phyloP scores from a whole-genome alignment of 768 basidiomycete species.

The Cystobasidium onofrii region DNA sequence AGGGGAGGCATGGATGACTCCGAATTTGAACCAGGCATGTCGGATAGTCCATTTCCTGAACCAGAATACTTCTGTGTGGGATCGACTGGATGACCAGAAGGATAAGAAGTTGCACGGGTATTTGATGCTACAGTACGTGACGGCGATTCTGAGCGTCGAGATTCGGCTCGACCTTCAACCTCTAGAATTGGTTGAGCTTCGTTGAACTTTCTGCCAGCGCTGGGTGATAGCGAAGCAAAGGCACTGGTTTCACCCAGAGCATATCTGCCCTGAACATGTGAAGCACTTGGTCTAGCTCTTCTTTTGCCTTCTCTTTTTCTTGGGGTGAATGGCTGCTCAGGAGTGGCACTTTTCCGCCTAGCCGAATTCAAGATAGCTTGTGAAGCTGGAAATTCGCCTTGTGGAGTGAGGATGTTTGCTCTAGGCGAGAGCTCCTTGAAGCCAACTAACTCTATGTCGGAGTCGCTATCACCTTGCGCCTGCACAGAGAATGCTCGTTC shows the following conservation, averaged over 20 bases:
- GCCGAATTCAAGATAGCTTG: not conserved
- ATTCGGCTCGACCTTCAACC: too few relatives aligned
- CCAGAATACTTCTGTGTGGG: too few relatives aligned
- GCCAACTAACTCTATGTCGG: not conserved
- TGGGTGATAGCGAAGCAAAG: too few relatives aligned
- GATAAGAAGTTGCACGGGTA: not conserved
- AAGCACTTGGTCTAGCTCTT: not conserved
- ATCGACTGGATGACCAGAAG: not conserved
- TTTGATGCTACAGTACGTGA: not conserved
- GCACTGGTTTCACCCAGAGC: not conserved
- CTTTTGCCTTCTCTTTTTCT: not conserved
- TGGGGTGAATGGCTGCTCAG: not conserved
- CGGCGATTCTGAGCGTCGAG: not conserved
- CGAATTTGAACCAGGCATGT: too few relatives aligned
- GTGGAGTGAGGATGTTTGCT: not conserved
- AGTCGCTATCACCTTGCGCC: not conserved
- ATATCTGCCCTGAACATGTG: not conserved
- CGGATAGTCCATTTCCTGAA: not conserved
- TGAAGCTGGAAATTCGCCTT: not conserved
- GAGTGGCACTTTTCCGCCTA: not conserved
- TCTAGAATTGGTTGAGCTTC: too few relatives aligned
- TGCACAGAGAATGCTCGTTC: not conserved
- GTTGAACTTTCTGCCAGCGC: too few relatives aligned
- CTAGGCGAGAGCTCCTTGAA: not conserved
- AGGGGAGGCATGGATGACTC: too few relatives aligned